Evolutionary conservation across 352 stramenopile genomes (phyloP).

Genomic region (Globisporangium cederbergense): DNA sequence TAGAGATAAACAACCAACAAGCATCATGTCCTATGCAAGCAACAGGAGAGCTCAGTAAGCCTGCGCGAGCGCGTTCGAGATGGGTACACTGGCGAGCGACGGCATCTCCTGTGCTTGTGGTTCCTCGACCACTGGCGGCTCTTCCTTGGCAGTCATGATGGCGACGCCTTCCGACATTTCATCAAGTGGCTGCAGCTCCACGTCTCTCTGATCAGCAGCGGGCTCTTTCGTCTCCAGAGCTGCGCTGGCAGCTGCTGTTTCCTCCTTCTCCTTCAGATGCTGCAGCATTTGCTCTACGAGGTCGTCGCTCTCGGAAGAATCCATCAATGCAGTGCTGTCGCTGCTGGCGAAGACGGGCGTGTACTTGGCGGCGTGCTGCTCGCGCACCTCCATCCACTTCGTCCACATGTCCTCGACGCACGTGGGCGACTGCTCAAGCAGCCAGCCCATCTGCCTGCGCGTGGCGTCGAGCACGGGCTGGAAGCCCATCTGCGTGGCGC

Average conservation of each 20-base stretch:
- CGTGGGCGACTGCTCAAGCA: slow-evolving; percentile 68
- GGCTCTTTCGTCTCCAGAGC: slow-evolving; percentile 2
- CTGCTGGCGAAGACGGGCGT: slow-evolving; percentile 25
- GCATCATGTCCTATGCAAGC: too few relatives aligned
- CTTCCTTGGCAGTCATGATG: background rate
- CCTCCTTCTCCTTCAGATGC: slow-evolving; percentile 18
- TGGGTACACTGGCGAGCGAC: background rate
- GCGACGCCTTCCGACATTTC: background rate
- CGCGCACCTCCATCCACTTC: slow-evolving; percentile 77
- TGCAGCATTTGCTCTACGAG: slow-evolving; percentile 18
- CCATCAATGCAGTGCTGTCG: background rate
- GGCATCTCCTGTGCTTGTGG: background rate
- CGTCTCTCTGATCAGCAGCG: too few relatives aligned
- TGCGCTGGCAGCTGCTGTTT: background rate
- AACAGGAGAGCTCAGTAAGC: slow-evolving; percentile 9
- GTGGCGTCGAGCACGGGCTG: slow-evolving; percentile 76
- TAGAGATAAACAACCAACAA: slow-evolving; percentile 4
- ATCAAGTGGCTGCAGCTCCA: background rate
- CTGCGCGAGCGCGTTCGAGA: slow-evolving; percentile 17
- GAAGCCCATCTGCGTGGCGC: slow-evolving; percentile 83
- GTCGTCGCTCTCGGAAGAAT: slow-evolving; percentile 13
- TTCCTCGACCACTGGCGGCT: background rate
- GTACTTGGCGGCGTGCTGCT: slow-evolving; percentile 63
- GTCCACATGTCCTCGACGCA: slow-evolving; percentile 84
- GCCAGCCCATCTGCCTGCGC: slow-evolving; percentile 74